A percentile compares a stretch with the other conserved stretches of the same genome.
These are phyloP conservation scores for Penicillium pancosmium DNA, from an alignment of 495 filamentous ascomycete species.

Conservation along the genomic window DNA sequence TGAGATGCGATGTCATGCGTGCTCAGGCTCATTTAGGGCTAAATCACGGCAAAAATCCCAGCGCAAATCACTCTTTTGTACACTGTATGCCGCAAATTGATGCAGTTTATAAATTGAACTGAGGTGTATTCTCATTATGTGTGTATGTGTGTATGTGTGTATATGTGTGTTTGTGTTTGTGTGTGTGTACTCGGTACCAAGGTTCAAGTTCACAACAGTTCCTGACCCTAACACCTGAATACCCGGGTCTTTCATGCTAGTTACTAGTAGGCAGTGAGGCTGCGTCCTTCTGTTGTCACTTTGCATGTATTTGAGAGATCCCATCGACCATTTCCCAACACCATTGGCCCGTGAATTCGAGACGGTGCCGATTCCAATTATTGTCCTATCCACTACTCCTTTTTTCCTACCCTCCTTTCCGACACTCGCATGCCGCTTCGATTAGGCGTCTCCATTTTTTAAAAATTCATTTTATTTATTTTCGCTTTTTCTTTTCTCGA, in stretches of 20 bases:
- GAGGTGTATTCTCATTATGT: background rate
- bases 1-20: background rate
- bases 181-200: background rate
- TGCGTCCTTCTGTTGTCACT: conserved; percentile 21
- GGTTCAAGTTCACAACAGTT: background rate
- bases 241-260: background rate
- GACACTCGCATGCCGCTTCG: background rate
- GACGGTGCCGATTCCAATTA: conserved; percentile 31
- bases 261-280: conserved; percentile 3
- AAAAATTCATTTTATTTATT: background rate
- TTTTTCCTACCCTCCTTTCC: conserved; percentile 7
- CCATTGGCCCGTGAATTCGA: conserved; percentile 20
- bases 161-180: too few species aligned
- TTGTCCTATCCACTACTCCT: conserved; percentile 18
- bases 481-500: background rate
- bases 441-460: conserved; percentile 6
- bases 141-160: background rate
- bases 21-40: background rate
- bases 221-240: conserved; percentile 10
- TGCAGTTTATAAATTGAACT: background rate
- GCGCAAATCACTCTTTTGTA: background rate
- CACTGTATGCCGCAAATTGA: background rate
- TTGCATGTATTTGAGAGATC: conserved; percentile 24
- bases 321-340: conserved; percentile 10
- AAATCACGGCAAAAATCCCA: too few species aligned